Percentiles rank a stretch among this genome's conserved stretches.
phyloP scores from a whole-genome alignment of 1,284 basidiomycete genomes.

The Naganishia cerealis region DNA sequence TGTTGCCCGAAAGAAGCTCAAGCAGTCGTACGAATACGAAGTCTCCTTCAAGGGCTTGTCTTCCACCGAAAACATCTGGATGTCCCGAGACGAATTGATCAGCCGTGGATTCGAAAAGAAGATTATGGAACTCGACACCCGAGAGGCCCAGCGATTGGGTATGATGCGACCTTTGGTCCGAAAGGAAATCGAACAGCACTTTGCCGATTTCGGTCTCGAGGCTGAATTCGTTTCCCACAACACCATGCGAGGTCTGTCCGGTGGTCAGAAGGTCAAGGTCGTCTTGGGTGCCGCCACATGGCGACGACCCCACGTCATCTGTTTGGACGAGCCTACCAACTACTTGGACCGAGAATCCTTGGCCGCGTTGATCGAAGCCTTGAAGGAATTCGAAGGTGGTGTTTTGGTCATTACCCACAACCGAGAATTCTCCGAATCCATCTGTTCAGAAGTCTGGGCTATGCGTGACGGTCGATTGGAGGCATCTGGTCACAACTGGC shows the following conservation, averaged over 20 bases:
- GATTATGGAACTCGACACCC: slow-evolving; percentile 93
- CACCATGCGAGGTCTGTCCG: slow-evolving; percentile 94
- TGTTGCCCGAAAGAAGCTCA: slow-evolving; percentile 88
- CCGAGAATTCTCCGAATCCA: slow-evolving; percentile 94
- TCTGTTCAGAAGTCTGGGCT: slow-evolving; percentile 67
- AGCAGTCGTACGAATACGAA: slow-evolving; percentile 98
- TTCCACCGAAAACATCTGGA: slow-evolving; percentile 94
- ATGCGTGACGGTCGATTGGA: slow-evolving; percentile 89
- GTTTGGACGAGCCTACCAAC: slow-evolving; percentile 92
- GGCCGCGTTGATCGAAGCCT: slow-evolving; percentile 90
- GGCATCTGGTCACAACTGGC: slow-evolving; percentile 97
- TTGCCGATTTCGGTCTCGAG: slow-evolving; percentile 89
- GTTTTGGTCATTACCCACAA: slow-evolving; percentile 96
- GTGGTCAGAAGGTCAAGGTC: slow-evolving; percentile 99
- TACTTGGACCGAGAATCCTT: slow-evolving; percentile 97
- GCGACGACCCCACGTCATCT: slow-evolving; percentile 96
- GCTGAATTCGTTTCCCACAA: slow-evolving; percentile 95
- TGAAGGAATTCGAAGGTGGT: slow-evolving; percentile 96
- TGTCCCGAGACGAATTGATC: slow-evolving; percentile 92
- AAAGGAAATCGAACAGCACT: slow-evolving; percentile 97
- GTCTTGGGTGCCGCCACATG: slow-evolving; percentile 97
- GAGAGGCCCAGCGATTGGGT: slow-evolving; percentile 94
- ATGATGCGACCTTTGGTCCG: slow-evolving; percentile 92
- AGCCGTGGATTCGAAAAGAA: slow-evolving; percentile 99
- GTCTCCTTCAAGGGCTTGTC: slow-evolving; percentile 87